These are phyloP conservation scores for Bremia lactucae DNA, from an alignment of 352 stramenopile genomes.

Conservation along the genomic window DNA sequence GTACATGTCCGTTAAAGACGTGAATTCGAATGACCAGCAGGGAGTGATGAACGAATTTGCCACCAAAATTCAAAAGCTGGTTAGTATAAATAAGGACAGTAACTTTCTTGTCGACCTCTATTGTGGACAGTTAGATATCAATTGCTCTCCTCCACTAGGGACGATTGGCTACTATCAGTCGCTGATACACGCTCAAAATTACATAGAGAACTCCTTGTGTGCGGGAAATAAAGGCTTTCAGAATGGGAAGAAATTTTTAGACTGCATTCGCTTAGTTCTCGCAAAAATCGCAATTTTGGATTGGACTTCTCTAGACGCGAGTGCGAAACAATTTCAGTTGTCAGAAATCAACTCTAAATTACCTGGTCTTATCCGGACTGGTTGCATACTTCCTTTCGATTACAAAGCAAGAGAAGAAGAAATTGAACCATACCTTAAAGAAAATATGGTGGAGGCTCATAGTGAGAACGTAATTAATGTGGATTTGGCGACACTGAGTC, in stretches of 20 bases:
- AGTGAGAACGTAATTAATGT: slow-evolving; percentile 21
- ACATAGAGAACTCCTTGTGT: slow-evolving; percentile 16
- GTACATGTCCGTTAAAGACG: slow-evolving; percentile 70
- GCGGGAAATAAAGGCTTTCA: slow-evolving; percentile 20
- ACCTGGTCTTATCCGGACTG: slow-evolving; percentile 33
- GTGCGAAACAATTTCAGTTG: slow-evolving; percentile 39
- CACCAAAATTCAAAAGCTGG: slow-evolving; percentile 36
- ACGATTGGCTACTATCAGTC: slow-evolving; percentile 49
- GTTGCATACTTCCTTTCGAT: slow-evolving; percentile 23
- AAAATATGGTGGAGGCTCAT: slow-evolving; percentile 12
- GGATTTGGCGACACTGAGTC: slow-evolving; percentile 20
- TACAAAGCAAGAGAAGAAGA: slow-evolving; percentile 8
- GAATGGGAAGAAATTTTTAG: slow-evolving; percentile 44
- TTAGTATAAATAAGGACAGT: slow-evolving; percentile 38
- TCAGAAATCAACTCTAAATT: slow-evolving; percentile 39
- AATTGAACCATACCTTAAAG: slow-evolving; percentile 16
- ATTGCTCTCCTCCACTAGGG: slow-evolving; percentile 60
- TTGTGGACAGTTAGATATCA: slow-evolving; percentile 46
- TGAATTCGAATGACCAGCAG: slow-evolving; percentile 60
- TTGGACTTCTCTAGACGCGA: slow-evolving; percentile 70
- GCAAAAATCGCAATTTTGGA: slow-evolving; percentile 75
- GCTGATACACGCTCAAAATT: slow-evolving; percentile 30
- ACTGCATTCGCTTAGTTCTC: slow-evolving; percentile 60
- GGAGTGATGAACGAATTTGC: slow-evolving; percentile 46
- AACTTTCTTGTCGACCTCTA: slow-evolving; percentile 67